Evolutionary conservation across 345 rosid species (phyloP), one percentile per base, ranked within the genome.

Genomic region (Syzygium aqueum): DNA sequence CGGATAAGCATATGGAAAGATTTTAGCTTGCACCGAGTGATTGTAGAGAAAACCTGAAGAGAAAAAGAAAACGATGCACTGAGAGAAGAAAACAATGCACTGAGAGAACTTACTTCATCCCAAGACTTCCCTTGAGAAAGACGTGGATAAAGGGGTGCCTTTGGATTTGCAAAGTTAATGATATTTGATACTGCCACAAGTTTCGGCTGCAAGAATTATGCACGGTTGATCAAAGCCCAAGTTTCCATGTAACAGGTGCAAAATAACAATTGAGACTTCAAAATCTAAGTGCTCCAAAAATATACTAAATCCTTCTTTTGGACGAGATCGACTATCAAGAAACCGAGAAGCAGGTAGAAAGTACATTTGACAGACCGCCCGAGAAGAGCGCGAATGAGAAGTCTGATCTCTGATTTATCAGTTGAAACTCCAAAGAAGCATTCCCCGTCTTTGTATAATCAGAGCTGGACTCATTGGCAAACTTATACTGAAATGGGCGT

Each of bases 391-490:
- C 97, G 88, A 97, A 96, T 27, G 98, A 90, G 94, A 97, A 90
- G 92, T 97, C 97, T 77, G 95, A 94, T 87, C 99, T 94, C 94
- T 96, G 99, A 89, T 97, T 97, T 86, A 97, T 94, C 87, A 97
- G 89, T 91, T 89, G 96, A 73, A 96, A 93, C 88, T 87, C 92
- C 91, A 96, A 84, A 87, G 92, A 85, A 86, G 89, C 91, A 15
- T 88, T 91, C 56, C 99, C 98, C 5, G 95, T 92, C 88, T 90
- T 92, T 84, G 90, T 78, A 87, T 96, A 97, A 4, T 85, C 84
- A 1, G 94, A 84, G 89, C 87, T 85, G 54, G 91, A 89, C 67
- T 94, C 28, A 28, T 90, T 94, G 50, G 93, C 94, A 89, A 49
- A 93, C 91, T 93, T 94, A 92, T 95, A 97, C 99, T 97, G 94